These are phyloP conservation scores for Phytomonas francai DNA, from an alignment of 208 protist genomes.

Conservation along the genomic window DNA sequence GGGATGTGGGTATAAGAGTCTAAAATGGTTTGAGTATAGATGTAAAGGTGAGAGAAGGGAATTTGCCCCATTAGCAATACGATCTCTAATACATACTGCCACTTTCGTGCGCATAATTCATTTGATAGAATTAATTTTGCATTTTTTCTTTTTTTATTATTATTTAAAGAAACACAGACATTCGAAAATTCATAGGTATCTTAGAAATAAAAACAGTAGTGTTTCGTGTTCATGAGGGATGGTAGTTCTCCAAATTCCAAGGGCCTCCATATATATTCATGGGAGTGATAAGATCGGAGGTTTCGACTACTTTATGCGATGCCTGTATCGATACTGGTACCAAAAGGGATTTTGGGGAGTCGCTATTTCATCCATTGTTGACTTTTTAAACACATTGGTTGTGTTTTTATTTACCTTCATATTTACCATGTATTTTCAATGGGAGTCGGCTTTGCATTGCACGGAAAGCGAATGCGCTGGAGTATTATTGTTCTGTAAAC, in stretches of 20 bases:
- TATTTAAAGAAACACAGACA: background rate
- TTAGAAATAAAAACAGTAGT: background rate
- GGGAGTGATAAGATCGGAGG: slow-evolving; percentile 49
- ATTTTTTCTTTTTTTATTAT: slow-evolving; percentile 5
- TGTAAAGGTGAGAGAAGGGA: background rate
- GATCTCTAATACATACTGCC: background rate
- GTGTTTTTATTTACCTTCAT: slow-evolving; percentile 39
- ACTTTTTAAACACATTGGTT: slow-evolving; percentile 59
- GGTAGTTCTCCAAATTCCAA: background rate
- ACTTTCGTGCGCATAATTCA: background rate
- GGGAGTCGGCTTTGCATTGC: slow-evolving; percentile 44
- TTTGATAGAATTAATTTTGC: background rate
- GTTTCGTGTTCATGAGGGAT: background rate
- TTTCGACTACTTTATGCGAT: slow-evolving; percentile 58
- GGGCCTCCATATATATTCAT: slow-evolving; percentile 35
- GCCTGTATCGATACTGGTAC: slow-evolving; percentile 66
- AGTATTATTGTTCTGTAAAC: slow-evolving; percentile 22
- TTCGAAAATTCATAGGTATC: background rate
- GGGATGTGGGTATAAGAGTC: background rate
- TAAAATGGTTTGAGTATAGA: background rate
- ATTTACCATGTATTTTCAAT: slow-evolving; percentile 60
- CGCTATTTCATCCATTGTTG: slow-evolving; percentile 37
- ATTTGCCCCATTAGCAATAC: background rate
- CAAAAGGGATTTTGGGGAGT: slow-evolving; percentile 66
- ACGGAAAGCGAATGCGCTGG: slow-evolving; percentile 43